Base-by-base conservation (phyloP, 306 rosid species). In the Sicyos edulis region DNA sequence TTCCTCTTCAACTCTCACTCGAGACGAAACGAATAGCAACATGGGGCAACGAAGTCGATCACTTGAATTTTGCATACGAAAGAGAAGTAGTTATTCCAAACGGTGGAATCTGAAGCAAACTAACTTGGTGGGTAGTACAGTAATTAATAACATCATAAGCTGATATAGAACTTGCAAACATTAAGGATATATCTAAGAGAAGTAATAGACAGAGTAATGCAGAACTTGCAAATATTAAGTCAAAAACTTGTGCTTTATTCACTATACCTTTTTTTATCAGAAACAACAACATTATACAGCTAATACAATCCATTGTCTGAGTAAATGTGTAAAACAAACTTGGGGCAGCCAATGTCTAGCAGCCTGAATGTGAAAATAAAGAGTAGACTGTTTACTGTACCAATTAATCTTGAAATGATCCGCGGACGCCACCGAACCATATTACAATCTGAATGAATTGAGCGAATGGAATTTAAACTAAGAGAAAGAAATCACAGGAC, bases 11-110 rank as follows among this genome's bases (percentile, higher is more conserved):
- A 70, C 24, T 72, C 88, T 15, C 75, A 83, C 65, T 78, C 74
- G 89, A 89, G 76, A 91, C 97, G 75, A 83, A 71, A 11, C 66
- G 63, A 53, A 57, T 88, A 26, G 40, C 88, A 52, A 72, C 59
- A 1, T 91, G 96, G 97, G 80, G 83, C 34, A 72, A 75, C 37
- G 70, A 82, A 72, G 37, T 73, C 57, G 96, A 88, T 65, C 87
- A 80, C 47, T 75, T 92, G 78, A 85, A 74, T 45, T 82, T 92
- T 70, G 75, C 85, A 26, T 78, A 81, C 77, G 81, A 87, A 22
- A 86, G 81, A 22, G 10, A 82, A 9, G 84, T 82, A 8, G 40
- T 34, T 60, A 75, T 92, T 77, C 89, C 96, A 11, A 74, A 85
- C 54, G 74, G 84, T 26, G 78, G 37, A 32, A 32, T 32, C 2